A percentile compares a stretch with the other conserved stretches of the same genome.
Conservation (phyloP, 495 filamentous ascomycete species). For the Parathielavia hyrcaniae region DNA sequence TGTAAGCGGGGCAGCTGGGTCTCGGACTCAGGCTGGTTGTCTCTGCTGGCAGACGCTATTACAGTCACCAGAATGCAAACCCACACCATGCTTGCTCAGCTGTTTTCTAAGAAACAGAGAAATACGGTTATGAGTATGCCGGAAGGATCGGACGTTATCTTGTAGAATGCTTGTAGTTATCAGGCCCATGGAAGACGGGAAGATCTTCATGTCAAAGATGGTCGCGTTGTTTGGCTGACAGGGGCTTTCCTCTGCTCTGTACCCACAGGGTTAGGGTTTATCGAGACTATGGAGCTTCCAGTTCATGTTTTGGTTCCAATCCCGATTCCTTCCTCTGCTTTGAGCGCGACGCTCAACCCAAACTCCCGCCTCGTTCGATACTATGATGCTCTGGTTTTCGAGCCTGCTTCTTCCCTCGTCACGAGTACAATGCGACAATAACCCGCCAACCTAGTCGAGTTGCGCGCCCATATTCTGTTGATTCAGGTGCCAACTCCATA, state of each 20-base stretch:
- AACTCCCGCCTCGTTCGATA: not conserved
- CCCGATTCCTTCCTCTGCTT: too few relatives aligned
- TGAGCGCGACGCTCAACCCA: not conserved
- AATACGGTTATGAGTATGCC: too few relatives aligned
- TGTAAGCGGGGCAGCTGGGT: conserved; percentile 31
- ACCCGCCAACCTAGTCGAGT: not conserved
- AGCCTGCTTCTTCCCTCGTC: not conserved
- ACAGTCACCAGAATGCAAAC: not conserved
- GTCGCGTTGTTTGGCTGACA: not conserved
- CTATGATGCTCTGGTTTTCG: not conserved
- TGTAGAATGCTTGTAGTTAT: too few relatives aligned
- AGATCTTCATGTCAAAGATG: too few relatives aligned
- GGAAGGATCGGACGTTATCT: too few relatives aligned
- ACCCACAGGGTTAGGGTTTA: conserved; percentile 14
- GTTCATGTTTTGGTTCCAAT: not conserved
- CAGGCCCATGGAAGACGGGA: too few relatives aligned
- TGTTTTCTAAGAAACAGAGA: too few relatives aligned
- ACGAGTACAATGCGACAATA: conserved; percentile 1
- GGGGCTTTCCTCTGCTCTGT: not conserved
- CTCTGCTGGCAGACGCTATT: too few relatives aligned
- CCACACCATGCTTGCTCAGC: too few relatives aligned
- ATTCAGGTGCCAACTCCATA: not conserved
- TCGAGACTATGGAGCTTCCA: not conserved
- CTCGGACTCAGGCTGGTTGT: not conserved
- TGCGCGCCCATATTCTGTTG: not conserved